phyloP scores from a whole-genome alignment of 1,284 basidiomycete genomes.

The Ceratobasidium sp. region DNA sequence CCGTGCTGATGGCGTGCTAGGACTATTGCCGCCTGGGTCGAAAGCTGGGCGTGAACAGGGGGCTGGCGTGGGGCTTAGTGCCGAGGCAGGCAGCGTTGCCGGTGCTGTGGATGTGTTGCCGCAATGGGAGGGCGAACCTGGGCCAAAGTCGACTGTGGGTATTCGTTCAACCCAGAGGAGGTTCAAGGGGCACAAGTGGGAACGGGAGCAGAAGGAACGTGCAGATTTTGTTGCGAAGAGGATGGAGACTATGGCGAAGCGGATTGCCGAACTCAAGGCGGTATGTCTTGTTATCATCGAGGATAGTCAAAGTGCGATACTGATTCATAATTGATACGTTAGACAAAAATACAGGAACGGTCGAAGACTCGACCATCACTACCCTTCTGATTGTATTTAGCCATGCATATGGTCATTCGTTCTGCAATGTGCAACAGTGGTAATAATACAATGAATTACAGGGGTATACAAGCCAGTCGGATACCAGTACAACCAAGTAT shows the following conservation, averaged over 20 bases:
- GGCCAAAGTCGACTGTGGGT: conserved; percentile 51
- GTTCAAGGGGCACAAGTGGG: conserved; percentile 88
- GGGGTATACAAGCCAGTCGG: background rate
- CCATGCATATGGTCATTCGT: background rate
- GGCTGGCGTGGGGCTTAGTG: conserved; percentile 7
- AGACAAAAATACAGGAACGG: conserved; percentile 34
- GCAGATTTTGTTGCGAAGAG: conserved; percentile 42
- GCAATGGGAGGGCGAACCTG: conserved; percentile 66
- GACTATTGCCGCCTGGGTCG: conserved; percentile 71
- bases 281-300: background rate
- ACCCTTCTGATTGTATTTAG: conserved; percentile 17
- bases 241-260: conserved; percentile 43
- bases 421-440: background rate
- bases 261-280: conserved; percentile 38
- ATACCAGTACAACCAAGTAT: background rate
- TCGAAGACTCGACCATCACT: conserved; percentile 35
- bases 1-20: conserved; percentile 61
- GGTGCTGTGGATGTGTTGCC: background rate
- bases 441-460: background rate
- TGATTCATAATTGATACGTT: background rate
- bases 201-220: conserved; percentile 52
- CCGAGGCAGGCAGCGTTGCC: background rate
- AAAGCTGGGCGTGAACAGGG: conserved; percentile 54
- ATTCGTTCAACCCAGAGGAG: conserved; percentile 64
- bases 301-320: background rate